Conservation (phyloP, 768 basidiomycete genomes). For the Trametopsis cervina region DNA sequence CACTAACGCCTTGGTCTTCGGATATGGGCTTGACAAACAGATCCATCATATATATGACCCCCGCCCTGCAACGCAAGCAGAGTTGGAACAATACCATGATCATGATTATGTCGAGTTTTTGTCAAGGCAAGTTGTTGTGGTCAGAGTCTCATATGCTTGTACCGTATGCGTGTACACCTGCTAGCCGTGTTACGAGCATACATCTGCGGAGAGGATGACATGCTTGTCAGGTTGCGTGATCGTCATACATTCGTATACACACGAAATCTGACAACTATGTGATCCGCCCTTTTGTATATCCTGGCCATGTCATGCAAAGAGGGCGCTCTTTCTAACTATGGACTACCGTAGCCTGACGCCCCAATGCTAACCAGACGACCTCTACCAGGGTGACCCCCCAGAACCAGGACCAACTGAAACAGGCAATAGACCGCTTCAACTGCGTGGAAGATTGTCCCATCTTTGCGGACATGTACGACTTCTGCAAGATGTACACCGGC, state of each 20-base stretch:
- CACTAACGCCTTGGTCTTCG: conserved; percentile 92
- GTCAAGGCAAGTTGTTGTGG: conserved; percentile 55
- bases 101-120: conserved; percentile 94
- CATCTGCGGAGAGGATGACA: too few relatives aligned
- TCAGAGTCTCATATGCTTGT: too few relatives aligned
- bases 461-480: conserved; percentile 91
- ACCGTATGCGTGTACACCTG: too few relatives aligned
- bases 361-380: background rate
- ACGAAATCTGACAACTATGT: too few relatives aligned
- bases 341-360: too few relatives aligned
- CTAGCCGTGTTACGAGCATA: too few relatives aligned
- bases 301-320: too few relatives aligned
- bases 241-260: too few relatives aligned
- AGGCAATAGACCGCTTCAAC: conserved; percentile 81
- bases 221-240: too few relatives aligned
- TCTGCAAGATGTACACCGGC: conserved; percentile 91
- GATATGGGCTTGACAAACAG: conserved; percentile 92
- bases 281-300: too few relatives aligned
- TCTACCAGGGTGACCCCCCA: conserved; percentile 76
- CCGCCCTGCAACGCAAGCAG: conserved; percentile 79
- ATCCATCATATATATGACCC: conserved; percentile 92
- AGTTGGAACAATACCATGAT: conserved; percentile 89
- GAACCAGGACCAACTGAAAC: conserved; percentile 59
- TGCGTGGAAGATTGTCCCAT: conserved; percentile 97
- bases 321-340: too few relatives aligned